Base-by-base conservation (phyloP, 2,329 filamentous ascomycete species). In the Penicillium sp. region DNA sequence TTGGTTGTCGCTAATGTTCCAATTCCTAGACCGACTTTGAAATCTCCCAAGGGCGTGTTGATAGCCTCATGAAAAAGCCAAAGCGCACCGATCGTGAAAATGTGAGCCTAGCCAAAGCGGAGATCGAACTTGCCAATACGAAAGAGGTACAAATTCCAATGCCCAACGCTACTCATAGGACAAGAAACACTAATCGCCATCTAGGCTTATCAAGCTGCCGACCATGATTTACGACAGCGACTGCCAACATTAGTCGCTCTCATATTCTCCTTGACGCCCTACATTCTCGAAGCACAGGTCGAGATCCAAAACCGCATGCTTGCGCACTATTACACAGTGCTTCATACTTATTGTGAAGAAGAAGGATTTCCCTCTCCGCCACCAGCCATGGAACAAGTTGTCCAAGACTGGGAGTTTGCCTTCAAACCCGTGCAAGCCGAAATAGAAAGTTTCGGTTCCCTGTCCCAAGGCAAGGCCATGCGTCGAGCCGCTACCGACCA, bases 261-360 rank as follows among this genome's bases (percentile, higher is more conserved):
- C 10, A 82, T 87, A 4, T 90, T 91, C 69, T 87, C 82, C 24
- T 78, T 95, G n/a, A 80, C 93, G 13, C 89, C 89, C 29, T 84
- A 85, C 50, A 78, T 95, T 20, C 80, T 92, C 11, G 81, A 82
- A 39, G 81, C 82, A 35, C 87, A 92, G 66, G 85, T 93, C 43
- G 80, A 88, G 68, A 85, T 92, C 29, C 90, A 93, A 72, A 92
- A 92, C 69, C 84, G 85, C 45, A 78, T 94, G 50, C 83, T 94
- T 5, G 90, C 86, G 0, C 81, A 92, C 59, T 86, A 90, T 64
- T 94, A 94, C 74, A 94, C 90, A 1, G 81, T 85, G 5, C 76
- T 93, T 7, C 86, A 92, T 69, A 85, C 83, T 55, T 94, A 88
- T 72, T 90, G 87, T 63, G 80, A 86, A 62, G 82, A 88, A 31